Base-by-base conservation (phyloP, 1,284 basidiomycete genomes). In the Boletus semigastroideus region DNA sequence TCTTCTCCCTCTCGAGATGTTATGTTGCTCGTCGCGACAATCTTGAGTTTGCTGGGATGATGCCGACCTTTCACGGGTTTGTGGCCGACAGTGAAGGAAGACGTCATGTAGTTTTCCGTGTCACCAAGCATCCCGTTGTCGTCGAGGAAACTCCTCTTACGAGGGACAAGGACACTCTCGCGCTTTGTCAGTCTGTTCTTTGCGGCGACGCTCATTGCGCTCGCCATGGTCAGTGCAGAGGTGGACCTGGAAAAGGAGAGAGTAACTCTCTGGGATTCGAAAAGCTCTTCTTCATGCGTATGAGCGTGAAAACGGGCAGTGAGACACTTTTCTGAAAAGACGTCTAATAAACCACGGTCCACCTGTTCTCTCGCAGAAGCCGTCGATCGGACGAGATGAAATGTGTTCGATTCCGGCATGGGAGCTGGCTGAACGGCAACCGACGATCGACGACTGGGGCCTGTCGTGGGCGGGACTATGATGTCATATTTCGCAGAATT, bases 311-410 rank as follows among this genome's bases (percentile, higher is more conserved):
- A 74, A 31, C 85, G 77, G n/a, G 83, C 84, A 10, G 75, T 76
- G 37, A 83, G 64, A 54, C 85, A 84, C 17, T 75, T 72, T 53
- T 83, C 78, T 12, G 87, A 88, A 56, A 84, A 78, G 44, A 91
- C 80, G 57, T 91, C 88, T 46, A 78, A 75, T 17, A 91, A 70
- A 13, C 79, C 82, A 42, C 81, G 78, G 57, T 91, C 87, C 33
- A 88, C 80, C 45, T 81, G 78, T 27, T 82, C 76, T 19, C 92
- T 83, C 30, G 86, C 83, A 31, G 80, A 75, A 14, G 79, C 72
- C 8, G 90, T 86, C 10, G 84, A 83, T 10, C 90, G 83, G 30
- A 84, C 79, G 49, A 91, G 81, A 36, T 87, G 74, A 43, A 90
- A 78, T 4, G 81, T 83, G 25, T 82, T 77, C 12, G 76, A 71